Percentiles rank a stretch among this genome's conserved stretches.
Evolutionary conservation across 2,329 filamentous ascomycete species (phyloP).

Genomic region (Lachnellula cervina): DNA sequence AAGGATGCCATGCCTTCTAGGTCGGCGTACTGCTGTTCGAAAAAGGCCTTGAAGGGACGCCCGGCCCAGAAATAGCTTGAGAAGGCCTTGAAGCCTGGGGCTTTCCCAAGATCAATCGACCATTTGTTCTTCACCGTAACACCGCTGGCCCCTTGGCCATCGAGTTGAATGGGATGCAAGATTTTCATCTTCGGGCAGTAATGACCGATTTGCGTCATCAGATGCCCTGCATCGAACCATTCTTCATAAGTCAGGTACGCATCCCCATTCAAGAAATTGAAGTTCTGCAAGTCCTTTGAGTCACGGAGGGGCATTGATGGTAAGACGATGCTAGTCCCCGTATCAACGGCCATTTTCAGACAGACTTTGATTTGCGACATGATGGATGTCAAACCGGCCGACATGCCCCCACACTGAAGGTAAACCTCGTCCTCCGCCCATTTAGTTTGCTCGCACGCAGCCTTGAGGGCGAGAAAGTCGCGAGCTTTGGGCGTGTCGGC

Average conservation of each 20-base stretch:
- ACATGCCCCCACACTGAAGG: constrained; percentile 31
- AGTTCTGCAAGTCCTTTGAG: constrained; percentile 27
- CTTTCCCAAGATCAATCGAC: constrained; percentile 21
- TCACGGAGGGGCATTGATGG: constrained; percentile 33
- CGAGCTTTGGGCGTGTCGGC: constrained; percentile 15
- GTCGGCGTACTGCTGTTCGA: constrained; percentile 15
- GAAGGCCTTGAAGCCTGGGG: constrained; percentile 25
- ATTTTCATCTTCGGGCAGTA: constrained; percentile 34
- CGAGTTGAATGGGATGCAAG: constrained; percentile 26
- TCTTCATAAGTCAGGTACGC: constrained; percentile 32
- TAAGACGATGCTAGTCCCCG: constrained; percentile 30
- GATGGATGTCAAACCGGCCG: constrained; percentile 32
- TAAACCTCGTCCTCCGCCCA: constrained; percentile 30
- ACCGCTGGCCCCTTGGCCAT: neutral
- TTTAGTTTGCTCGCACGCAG: constrained; percentile 24
- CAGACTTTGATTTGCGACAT: constrained; percentile 35
- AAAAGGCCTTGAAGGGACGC: constrained; percentile 29
- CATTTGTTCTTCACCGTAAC: constrained; percentile 24
- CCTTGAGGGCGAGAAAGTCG: constrained; percentile 22
- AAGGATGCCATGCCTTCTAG: constrained; percentile 9
- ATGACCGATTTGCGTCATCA: constrained; percentile 21
- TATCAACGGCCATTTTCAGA: constrained; percentile 34
- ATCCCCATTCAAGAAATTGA: constrained; percentile 31
- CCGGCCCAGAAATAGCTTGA: constrained; percentile 32
- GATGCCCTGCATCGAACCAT: constrained; percentile 33